Conservation (phyloP, 2,329 filamentous ascomycete genomes). For the Atkinsonella texensis region DNA sequence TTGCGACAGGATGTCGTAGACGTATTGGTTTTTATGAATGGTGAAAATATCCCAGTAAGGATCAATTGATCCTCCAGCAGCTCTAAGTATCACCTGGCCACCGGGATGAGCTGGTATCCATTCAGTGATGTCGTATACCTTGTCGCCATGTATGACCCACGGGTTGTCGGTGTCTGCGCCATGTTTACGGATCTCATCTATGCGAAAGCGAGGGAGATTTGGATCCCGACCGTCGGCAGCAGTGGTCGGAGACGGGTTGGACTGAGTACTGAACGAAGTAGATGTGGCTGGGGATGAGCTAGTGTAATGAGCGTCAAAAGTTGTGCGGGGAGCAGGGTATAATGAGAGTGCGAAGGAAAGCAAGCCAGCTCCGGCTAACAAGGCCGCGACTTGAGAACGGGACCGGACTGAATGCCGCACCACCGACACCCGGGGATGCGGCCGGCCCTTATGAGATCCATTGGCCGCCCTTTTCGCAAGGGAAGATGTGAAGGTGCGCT, state of each 20-base stretch:
- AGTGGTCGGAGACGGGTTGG: slow-evolving; percentile 1
- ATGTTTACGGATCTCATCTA: slow-evolving; percentile 40
- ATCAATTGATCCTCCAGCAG: slow-evolving; percentile 52
- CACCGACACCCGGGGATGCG: slow-evolving; percentile 2
- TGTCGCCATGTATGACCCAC: slow-evolving; percentile 52
- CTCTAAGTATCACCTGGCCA: slow-evolving; percentile 54
- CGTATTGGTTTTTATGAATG: slow-evolving; percentile 54
- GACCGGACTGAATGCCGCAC: slow-evolving; percentile 5
- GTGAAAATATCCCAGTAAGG: slow-evolving; percentile 60
- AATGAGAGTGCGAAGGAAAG: slow-evolving; percentile 4
- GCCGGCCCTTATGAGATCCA: neutral
- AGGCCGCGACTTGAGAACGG: slow-evolving; percentile 6
- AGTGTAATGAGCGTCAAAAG: slow-evolving; percentile 7
- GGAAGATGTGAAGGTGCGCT: slow-evolving; percentile 1
- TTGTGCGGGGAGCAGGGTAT: slow-evolving; percentile 1
- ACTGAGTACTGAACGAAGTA: neutral
- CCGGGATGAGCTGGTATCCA: slow-evolving; percentile 56
- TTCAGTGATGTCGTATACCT: slow-evolving; percentile 60
- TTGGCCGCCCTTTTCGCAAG: neutral
- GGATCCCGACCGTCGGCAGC: slow-evolving; percentile 23
- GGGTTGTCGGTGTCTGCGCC: slow-evolving; percentile 39
- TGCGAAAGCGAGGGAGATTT: slow-evolving; percentile 34
- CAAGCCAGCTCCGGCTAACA: slow-evolving; percentile 5
- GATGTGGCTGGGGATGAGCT: neutral
- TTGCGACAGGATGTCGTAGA: slow-evolving; percentile 51